Base-by-base conservation (phyloP, 2,329 filamentous ascomycete species). In the Magnaporthiopsis incrustans region DNA sequence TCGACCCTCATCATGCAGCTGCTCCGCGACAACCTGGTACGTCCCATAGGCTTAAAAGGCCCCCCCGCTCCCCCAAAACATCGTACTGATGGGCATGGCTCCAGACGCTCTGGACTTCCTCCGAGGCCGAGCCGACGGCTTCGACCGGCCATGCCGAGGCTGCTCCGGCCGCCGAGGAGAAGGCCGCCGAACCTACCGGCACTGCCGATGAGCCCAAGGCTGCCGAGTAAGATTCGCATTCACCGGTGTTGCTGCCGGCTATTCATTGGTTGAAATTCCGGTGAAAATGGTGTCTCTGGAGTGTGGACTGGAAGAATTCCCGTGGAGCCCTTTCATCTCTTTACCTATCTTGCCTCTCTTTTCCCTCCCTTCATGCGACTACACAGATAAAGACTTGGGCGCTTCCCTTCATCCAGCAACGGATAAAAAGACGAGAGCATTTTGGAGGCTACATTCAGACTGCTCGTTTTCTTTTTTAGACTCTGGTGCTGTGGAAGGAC, bases 1-100 rank as follows among this genome's bases (percentile, higher is more conserved):
- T 96, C 92, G 60, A 97, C 93, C 68, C 88, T 97, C 74, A 97
- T 97, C 82, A 97, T 97, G 93, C 93, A 97, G 85, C 90, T 97
- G 68, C 89, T 97, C 77, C 90, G 93, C 77, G 93, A 97, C 84
- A 97, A 97, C 87, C 78, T 97, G 77, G 92, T 96, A 84, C 15
- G 38, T 44, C 38, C 38, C 38, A 44, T 18, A 70, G 85, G 66
- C 26, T 65, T 25, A 8, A 25, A 10, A 18, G 22, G 1, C 7
- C 11, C 22, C 44, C 6, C 44, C 6, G 7, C 44, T 44, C 44
- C 4, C 44, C 18, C 8, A 11, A 53, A 25, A 53, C 44, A 65
- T 25, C 12, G 33, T 63, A 62, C 77, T 79, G 70, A 78, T 69
- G 44, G 22, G 4, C 44, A 15, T 57, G 60, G 38, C 61, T 64